Conservation (phyloP, 805 yeast species). For the Saccharomycopsis babjevae region DNA sequence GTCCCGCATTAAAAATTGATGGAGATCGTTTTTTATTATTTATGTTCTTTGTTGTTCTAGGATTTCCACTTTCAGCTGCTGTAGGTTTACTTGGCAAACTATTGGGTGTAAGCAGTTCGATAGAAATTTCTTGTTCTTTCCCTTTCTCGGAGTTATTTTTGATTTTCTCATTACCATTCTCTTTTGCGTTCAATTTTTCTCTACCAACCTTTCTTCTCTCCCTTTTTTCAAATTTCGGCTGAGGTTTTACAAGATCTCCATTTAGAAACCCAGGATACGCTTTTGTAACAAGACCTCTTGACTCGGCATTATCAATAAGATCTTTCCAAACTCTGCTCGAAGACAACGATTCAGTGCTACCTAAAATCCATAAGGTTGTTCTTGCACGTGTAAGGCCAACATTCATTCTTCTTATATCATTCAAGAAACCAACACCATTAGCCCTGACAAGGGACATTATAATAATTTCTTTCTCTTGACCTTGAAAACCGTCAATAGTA, state of each 20-base stretch:
- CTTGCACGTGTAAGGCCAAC: constrained; percentile 94
- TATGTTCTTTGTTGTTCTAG: neutral
- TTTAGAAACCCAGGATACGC: constrained; percentile 15
- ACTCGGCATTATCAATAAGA: constrained; percentile 54
- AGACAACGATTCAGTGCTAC: constrained; percentile 57
- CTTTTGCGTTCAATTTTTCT: neutral
- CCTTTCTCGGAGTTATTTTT: neutral
- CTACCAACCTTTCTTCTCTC: too few relatives aligned
- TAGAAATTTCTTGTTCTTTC: neutral
- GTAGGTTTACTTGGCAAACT: neutral
- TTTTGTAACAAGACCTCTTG: constrained; percentile 27
- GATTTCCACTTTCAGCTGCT: too few relatives aligned
- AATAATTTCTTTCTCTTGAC: constrained; percentile 92
- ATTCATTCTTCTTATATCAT: constrained; percentile 91
- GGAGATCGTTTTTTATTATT: neutral
- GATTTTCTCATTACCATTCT: neutral
- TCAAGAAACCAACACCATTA: constrained; percentile 77
- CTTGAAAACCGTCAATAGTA: constrained; percentile 97
- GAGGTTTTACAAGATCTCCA: neutral
- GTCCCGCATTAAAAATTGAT: neutral
- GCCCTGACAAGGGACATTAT: constrained; percentile 95
- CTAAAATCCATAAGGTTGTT: constrained; percentile 86
- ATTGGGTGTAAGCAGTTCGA: neutral
- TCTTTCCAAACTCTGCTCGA: constrained; percentile 65
- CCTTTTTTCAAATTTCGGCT: neutral